These are phyloP conservation scores for Backusella liffmaniae DNA, from an alignment of 192 early-diverging fungal genomes.

Conservation along the genomic window DNA sequence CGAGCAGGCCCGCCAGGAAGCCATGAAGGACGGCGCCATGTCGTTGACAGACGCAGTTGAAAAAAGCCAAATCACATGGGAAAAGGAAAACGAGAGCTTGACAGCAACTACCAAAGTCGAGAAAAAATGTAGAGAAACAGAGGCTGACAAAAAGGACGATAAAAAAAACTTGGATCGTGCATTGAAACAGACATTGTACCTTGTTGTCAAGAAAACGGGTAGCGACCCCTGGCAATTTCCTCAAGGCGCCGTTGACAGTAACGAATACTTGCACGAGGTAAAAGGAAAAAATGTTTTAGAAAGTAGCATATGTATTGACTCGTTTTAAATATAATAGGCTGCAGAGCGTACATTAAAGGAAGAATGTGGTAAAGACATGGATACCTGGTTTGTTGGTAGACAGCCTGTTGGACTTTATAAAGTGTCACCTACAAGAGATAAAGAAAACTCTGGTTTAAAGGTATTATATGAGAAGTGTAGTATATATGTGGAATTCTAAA, in stretches of 20 bases:
- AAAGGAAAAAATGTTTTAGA: no score
- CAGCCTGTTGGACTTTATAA: constrained; percentile 75
- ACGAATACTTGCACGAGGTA: constrained; percentile 75
- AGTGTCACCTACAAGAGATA: constrained; percentile 16
- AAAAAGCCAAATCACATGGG: neutral
- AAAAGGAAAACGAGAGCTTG: constrained; percentile 11
- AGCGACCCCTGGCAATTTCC: constrained; percentile 72
- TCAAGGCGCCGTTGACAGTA: constrained; percentile 56
- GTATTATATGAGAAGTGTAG: constrained; percentile 1
- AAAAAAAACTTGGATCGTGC: constrained; percentile 73
- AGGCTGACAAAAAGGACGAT: constrained; percentile 65
- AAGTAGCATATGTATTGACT: neutral
- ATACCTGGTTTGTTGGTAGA: constrained; percentile 84
- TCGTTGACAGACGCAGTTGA: constrained; percentile 21
- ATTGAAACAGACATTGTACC: constrained; percentile 74
- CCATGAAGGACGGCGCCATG: constrained; percentile 17
- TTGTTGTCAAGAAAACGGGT: constrained; percentile 64
- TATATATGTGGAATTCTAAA: no score
- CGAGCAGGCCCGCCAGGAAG: constrained; percentile 34
- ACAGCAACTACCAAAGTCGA: constrained; percentile 41
- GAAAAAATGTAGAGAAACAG: constrained; percentile 53
- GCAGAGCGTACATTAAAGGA: constrained; percentile 70
- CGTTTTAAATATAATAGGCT: constrained; percentile 44
- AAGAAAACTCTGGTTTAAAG: constrained; percentile 47
- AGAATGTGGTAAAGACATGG: constrained; percentile 72